These are phyloP conservation scores for Debaryomyces fabryi DNA, from an alignment of 1,139 yeast species.

Conservation along the genomic window DNA sequence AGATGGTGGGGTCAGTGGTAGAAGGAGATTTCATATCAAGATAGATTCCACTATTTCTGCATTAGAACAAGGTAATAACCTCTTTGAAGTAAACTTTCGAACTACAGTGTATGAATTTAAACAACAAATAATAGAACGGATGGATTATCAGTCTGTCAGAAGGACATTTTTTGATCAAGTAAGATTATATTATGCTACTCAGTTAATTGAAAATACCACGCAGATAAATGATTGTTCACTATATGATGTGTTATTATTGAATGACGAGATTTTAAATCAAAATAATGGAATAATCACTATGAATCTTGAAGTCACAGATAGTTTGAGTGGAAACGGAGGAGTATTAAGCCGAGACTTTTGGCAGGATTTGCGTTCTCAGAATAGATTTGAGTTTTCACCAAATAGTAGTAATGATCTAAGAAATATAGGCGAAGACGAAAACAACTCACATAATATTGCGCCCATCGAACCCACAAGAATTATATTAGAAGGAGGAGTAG, in stretches of 20 bases:
- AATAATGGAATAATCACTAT: slow-evolving; percentile 15
- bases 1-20: not conserved
- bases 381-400: slow-evolving; percentile 29
- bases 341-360: slow-evolving; percentile 31
- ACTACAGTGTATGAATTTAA: slow-evolving; percentile 30
- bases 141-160: slow-evolving; percentile 27
- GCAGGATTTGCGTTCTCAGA: slow-evolving; percentile 28
- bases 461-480: slow-evolving; percentile 29
- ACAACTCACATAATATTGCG: not conserved
- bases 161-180: slow-evolving; percentile 36
- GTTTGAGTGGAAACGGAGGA: slow-evolving; percentile 25
- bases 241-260: slow-evolving; percentile 18
- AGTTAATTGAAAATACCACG: slow-evolving; percentile 13
- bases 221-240: slow-evolving; percentile 14
- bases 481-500: slow-evolving; percentile 24
- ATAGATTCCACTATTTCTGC: slow-evolving; percentile 21
- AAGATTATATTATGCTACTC: slow-evolving; percentile 19
- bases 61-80: slow-evolving; percentile 24
- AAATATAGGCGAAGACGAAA: not conserved
- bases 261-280: slow-evolving; percentile 14
- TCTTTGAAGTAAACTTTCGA: slow-evolving; percentile 27
- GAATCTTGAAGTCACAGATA: slow-evolving; percentile 16
- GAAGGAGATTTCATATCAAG: slow-evolving; percentile 17
- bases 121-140: slow-evolving; percentile 24
- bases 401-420: slow-evolving; percentile 12